phyloP scores from a whole-genome alignment of 371 early-diverging fungal genomes.

The Entomophthora muscae region DNA sequence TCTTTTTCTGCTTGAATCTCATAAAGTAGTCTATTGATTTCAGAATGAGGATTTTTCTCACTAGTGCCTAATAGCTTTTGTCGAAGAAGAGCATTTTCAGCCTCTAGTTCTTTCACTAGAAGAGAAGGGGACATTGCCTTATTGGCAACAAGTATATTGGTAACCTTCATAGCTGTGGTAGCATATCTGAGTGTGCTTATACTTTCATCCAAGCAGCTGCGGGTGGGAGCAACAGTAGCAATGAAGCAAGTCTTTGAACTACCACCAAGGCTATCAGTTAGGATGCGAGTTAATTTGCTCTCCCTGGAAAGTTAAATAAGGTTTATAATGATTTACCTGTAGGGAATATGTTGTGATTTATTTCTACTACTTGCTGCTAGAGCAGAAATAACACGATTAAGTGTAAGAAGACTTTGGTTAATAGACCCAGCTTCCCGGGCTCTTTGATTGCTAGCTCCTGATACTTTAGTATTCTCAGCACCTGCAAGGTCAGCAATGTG shows the following conservation, averaged over 20 bases:
- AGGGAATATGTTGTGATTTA: conserved; percentile 55
- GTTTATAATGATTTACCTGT: too few species aligned
- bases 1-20: neutral
- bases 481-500: conserved; percentile 97
- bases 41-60: neutral
- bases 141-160: conserved; percentile 81
- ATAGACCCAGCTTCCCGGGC: conserved; percentile 86
- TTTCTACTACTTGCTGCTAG: conserved; percentile 22
- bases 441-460: conserved; percentile 71
- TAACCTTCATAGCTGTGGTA: conserved; percentile 80
- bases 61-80: neutral
- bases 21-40: neutral
- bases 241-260: conserved; percentile 88
- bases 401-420: conserved; percentile 73
- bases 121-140: neutral
- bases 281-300: conserved; percentile 83
- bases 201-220: conserved; percentile 66
- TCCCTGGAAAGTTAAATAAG: too few species aligned
- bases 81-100: neutral
- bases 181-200: conserved; percentile 91
- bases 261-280: conserved; percentile 93
- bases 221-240: conserved; percentile 73
- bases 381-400: conserved; percentile 85
- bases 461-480: conserved; percentile 80
- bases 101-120: neutral